Evolutionary conservation across 192 early-diverging fungal genomes (phyloP).

Genomic region (Backusella luteola): DNA sequence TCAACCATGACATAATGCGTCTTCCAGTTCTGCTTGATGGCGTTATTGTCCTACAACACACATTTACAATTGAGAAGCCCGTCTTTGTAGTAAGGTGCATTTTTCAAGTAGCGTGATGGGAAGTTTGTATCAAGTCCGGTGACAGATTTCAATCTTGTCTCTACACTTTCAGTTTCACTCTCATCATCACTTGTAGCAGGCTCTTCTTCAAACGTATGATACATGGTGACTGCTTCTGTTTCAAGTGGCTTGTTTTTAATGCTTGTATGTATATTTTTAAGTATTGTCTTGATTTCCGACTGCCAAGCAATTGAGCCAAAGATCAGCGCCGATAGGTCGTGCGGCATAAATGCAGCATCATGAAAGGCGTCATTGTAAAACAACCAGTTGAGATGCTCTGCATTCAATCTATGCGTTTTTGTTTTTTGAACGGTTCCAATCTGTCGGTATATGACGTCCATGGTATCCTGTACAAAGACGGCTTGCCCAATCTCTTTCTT

Average conservation of each 20-base stretch:
- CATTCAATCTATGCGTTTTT: neutral
- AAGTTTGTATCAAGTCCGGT: conserved; percentile 2
- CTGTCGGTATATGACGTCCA: conserved; percentile 42
- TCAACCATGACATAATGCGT: conserved; percentile 75
- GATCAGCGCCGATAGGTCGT: neutral
- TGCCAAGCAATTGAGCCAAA: conserved; percentile 11
- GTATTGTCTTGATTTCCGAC: conserved; percentile 14
- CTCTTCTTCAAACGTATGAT: neutral
- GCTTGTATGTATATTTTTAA: conserved; percentile 18
- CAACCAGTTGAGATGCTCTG: neutral
- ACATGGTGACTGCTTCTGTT: neutral
- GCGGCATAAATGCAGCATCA: neutral
- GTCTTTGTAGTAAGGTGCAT: conserved; percentile 54
- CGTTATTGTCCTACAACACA: conserved; percentile 69
- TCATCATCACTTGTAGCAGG: conserved; percentile 9
- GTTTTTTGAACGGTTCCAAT: neutral
- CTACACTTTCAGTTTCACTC: neutral
- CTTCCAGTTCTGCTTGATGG: conserved; percentile 78
- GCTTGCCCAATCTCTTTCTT: conserved; percentile 70
- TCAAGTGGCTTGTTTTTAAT: conserved; percentile 13
- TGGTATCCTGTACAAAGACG: conserved; percentile 70
- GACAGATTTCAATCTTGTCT: neutral
- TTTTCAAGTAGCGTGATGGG: conserved; percentile 10
- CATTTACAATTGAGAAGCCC: conserved; percentile 85
- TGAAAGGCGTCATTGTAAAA: neutral